Conservation (phyloP, 176 grass and related monocot genomes). For the Musa acuminata region DNA sequence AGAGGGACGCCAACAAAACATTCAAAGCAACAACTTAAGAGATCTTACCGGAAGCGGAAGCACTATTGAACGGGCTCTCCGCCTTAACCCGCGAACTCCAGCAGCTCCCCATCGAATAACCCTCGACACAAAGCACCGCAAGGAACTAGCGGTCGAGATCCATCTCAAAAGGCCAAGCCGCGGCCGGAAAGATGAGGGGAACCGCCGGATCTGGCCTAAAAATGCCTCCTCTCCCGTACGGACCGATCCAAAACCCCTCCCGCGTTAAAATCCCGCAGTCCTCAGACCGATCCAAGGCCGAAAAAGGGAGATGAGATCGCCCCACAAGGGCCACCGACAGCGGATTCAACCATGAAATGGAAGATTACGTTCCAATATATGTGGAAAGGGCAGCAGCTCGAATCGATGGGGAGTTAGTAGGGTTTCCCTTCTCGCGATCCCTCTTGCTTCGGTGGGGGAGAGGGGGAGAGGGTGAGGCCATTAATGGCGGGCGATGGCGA, state of each 20-base stretch:
- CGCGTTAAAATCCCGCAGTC: not conserved
- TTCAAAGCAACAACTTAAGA: not conserved
- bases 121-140: not conserved
- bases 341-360: not conserved
- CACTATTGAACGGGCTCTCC: slow-evolving; percentile 60
- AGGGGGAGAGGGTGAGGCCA: not conserved
- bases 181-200: not conserved
- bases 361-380: not conserved
- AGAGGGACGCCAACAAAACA: not conserved
- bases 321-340: not conserved
- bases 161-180: not conserved
- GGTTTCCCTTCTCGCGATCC: not conserved
- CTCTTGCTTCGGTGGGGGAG: not conserved
- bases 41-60: slow-evolving; percentile 39
- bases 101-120: slow-evolving; percentile 52
- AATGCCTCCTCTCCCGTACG: not conserved
- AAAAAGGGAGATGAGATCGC: not conserved
- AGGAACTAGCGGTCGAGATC: not conserved
- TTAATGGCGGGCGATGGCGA: slow-evolving; percentile 1
- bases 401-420: not conserved
- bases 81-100: slow-evolving; percentile 47
- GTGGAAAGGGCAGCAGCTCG: not conserved
- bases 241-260: not conserved
- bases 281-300: not conserved
- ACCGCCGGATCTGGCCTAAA: not conserved